Base-by-base conservation (phyloP, 1,284 basidiomycete genomes). In the Grifola frondosa region DNA sequence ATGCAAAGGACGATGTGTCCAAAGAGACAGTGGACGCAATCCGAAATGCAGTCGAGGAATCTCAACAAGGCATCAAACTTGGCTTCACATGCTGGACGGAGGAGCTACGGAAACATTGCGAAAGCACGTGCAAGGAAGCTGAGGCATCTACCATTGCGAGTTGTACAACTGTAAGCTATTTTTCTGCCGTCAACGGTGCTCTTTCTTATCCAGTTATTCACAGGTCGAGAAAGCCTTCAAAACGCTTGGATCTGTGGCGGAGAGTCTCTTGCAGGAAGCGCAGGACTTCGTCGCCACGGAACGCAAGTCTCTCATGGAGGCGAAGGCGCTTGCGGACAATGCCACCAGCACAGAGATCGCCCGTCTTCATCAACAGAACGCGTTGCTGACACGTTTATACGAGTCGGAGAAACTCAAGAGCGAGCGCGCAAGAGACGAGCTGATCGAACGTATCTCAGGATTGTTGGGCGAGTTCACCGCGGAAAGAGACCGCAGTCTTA, bases 281-380 rank as follows among this genome's bases (percentile, higher is more conserved):
- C 69, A 77, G 6, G 64, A 73, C 1, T 81, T 84, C 49, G 68
- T 87, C 35, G 66, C 75, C 12, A 63, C 70, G 0, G 81, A 90
- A 59, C 70, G 72, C 23, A 69, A 76, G 40, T 66, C 75, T 9
- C 61, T 80, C 4, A 63, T 67, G 17, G 71, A 79, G 40, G 71
- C 80, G 4, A 78, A 78, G 44, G 57, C 66, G 5, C 61, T 82
- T 24, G 71, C 78, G 0, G 70, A 78, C 10, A 69, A 69, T 33
- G 72, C 78, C 4, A 74, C 78, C 0, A 67, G 74, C 15, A 66
- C 73, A 5, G 88, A 93, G 68, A 75, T 90, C 24, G 59, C 66
- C 2, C 79, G 81, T 19, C 69, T 96, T 16, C 77, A 76, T 46
- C 69, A 77, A 36, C 91, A 94, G 60, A 95, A 95, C 57, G 70